phyloP scores from a whole-genome alignment of 768 basidiomycete species.

The Mycena polygramma region DNA sequence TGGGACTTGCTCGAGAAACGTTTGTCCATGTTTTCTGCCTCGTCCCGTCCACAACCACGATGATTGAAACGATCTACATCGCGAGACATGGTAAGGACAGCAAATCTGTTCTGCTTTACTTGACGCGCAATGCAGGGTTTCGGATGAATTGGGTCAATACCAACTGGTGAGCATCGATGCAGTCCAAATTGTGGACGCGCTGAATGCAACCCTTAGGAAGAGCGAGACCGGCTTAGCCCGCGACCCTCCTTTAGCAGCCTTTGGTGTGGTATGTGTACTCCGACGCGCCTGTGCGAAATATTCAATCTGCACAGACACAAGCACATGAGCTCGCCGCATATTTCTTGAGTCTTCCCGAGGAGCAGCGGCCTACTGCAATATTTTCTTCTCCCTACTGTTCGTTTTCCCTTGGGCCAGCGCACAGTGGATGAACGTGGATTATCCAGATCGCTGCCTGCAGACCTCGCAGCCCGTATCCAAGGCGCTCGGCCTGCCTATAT shows the following conservation, averaged over 20 bases:
- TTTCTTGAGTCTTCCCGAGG: constrained; percentile 72
- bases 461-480: constrained; percentile 76
- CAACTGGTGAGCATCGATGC: constrained; percentile 64
- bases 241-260: constrained; percentile 81
- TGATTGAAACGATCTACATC: constrained; percentile 77
- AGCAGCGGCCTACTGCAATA: constrained; percentile 80
- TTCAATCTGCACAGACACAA: constrained; percentile 61
- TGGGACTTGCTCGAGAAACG: too few relatives aligned
- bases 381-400: constrained; percentile 90
- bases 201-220: constrained; percentile 57
- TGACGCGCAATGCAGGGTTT: constrained; percentile 64
- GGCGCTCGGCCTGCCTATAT: constrained; percentile 76
- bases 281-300: constrained; percentile 4
- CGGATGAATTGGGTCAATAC: constrained; percentile 79
- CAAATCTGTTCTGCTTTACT: not conserved
- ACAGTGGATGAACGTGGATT: constrained; percentile 4
- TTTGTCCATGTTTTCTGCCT: too few relatives aligned
- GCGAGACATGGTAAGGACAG: constrained; percentile 70
- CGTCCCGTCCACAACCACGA: constrained; percentile 38
- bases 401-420: constrained; percentile 27
- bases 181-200: constrained; percentile 1
- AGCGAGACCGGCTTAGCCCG: constrained; percentile 75
- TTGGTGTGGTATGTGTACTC: constrained; percentile 67
- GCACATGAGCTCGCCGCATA: constrained; percentile 79
- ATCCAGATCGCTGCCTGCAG: constrained; percentile 87